These are phyloP conservation scores for Epichloe uncinata DNA, from an alignment of 2,329 filamentous ascomycete species.

Conservation along the genomic window DNA sequence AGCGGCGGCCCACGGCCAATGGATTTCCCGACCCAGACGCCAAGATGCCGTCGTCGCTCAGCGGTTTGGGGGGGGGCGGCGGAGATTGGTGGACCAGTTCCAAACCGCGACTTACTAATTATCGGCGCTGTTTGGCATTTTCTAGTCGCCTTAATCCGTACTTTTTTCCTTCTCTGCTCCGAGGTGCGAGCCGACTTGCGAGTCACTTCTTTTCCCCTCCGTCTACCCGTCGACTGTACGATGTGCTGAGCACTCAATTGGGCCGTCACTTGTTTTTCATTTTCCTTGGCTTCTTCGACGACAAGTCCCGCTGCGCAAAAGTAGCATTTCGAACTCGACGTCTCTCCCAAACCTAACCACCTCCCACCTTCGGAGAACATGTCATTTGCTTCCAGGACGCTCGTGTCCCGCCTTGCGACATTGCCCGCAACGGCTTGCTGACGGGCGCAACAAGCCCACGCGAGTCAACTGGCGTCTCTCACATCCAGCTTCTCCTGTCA, in stretches of 20 bases:
- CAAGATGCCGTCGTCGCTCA: slow-evolving; percentile 10
- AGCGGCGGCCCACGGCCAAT: slow-evolving; percentile 16
- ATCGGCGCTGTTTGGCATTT: slow-evolving; percentile 8
- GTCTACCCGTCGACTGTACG: not conserved
- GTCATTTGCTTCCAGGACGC: slow-evolving; percentile 20
- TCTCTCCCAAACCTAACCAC: too few relatives aligned
- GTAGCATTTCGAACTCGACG: too few relatives aligned
- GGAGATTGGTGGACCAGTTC: not conserved
- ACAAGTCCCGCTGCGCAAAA: too few relatives aligned
- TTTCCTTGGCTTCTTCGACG: not conserved
- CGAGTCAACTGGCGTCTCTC: slow-evolving; percentile 6
- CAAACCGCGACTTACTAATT: slow-evolving; percentile 4
- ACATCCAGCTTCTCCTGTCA: not conserved
- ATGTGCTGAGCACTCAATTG: not conserved
- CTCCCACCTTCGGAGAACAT: slow-evolving; percentile 6
- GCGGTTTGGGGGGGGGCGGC: not conserved
- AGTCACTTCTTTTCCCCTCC: not conserved
- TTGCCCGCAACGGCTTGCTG: slow-evolving; percentile 18
- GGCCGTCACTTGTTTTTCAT: not conserved
- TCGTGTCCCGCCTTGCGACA: slow-evolving; percentile 20
- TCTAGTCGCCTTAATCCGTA: slow-evolving; percentile 3
- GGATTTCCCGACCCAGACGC: slow-evolving; percentile 20
- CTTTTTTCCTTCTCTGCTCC: slow-evolving; percentile 1
- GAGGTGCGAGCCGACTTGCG: not conserved
- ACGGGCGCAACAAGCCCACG: slow-evolving; percentile 14